phyloP scores from a whole-genome alignment of 495 filamentous ascomycete species.

The Glonium stellatum region DNA sequence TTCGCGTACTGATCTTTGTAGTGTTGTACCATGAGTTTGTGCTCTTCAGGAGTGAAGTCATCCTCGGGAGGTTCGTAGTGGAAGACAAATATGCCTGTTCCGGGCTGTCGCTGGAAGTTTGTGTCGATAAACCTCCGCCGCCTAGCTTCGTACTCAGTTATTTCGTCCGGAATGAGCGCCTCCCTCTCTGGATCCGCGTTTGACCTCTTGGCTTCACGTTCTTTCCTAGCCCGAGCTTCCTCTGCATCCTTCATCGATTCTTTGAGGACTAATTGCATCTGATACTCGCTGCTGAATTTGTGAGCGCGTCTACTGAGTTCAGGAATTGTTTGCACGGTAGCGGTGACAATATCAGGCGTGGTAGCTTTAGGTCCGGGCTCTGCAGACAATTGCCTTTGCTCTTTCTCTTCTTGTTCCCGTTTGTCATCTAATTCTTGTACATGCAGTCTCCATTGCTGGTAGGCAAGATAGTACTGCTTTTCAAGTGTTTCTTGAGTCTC shows the following conservation, averaged over 20 bases:
- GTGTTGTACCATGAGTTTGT: slow-evolving; percentile 65
- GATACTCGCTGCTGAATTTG: slow-evolving; percentile 64
- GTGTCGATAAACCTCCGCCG: slow-evolving; percentile 57
- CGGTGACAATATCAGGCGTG: slow-evolving; percentile 37
- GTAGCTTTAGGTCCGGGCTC: slow-evolving; percentile 30
- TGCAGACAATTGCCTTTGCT: slow-evolving; percentile 43
- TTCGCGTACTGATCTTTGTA: slow-evolving; percentile 71
- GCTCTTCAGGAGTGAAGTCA: slow-evolving; percentile 77
- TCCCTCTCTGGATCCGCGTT: slow-evolving; percentile 75
- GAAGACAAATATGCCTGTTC: slow-evolving; percentile 61
- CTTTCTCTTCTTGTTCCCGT: slow-evolving; percentile 39
- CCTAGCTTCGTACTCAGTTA: slow-evolving; percentile 33
- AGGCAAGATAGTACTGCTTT: slow-evolving; percentile 41
- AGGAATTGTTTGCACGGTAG: slow-evolving; percentile 2
- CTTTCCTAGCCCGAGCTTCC: slow-evolving; percentile 62
- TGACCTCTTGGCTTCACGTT: slow-evolving; percentile 56
- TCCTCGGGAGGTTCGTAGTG: slow-evolving; percentile 69
- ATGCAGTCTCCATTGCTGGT: slow-evolving; percentile 44
- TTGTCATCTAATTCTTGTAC: slow-evolving; percentile 56
- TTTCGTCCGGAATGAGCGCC: slow-evolving; percentile 75
- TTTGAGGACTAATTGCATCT: slow-evolving; percentile 67
- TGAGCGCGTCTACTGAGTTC: slow-evolving; percentile 53
- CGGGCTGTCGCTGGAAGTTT: slow-evolving; percentile 60
- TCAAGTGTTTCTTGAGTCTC: slow-evolving; percentile 31
- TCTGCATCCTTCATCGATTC: slow-evolving; percentile 69